Percentiles rank a stretch among this genome's conserved stretches.
phyloP scores from a whole-genome alignment of 371 early-diverging fungal species.

The Ordospora pajunii region DNA sequence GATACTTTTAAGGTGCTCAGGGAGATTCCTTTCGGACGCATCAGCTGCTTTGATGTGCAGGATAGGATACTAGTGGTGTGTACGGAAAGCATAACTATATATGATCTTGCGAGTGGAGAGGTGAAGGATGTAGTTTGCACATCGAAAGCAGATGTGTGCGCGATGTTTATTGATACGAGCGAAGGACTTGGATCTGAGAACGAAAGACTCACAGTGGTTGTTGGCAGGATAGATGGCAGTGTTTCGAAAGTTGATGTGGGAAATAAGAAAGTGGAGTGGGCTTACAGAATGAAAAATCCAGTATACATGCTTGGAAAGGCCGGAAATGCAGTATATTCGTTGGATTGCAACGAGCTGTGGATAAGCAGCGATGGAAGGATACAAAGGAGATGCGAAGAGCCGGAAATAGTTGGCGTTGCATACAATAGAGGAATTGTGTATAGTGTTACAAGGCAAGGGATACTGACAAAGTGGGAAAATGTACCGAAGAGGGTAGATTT shows the following conservation, averaged over 20 bases:
- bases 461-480: not conserved
- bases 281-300: not conserved
- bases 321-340: not conserved
- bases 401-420: not conserved
- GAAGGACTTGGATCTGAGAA: not conserved
- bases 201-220: not conserved
- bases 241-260: conserved; percentile 1
- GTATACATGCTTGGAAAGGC: not conserved
- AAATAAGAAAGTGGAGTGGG: not conserved
- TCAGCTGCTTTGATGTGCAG: not conserved
- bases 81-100: not conserved
- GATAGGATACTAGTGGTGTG: not conserved
- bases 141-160: not conserved
- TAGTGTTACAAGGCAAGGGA: not conserved
- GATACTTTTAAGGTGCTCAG: not conserved
- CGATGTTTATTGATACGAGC: not conserved
- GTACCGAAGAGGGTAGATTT: not conserved
- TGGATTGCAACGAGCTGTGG: not conserved
- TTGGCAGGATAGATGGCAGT: not conserved
- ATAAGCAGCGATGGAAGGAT: not conserved
- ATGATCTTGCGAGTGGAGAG: not conserved
- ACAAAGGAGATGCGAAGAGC: not conserved
- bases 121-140: not conserved
- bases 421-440: not conserved
- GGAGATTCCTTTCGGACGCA: not conserved